phyloP scores from a whole-genome alignment of 2,329 filamentous ascomycete genomes.

The Gnomoniopsis smithogilvyi region DNA sequence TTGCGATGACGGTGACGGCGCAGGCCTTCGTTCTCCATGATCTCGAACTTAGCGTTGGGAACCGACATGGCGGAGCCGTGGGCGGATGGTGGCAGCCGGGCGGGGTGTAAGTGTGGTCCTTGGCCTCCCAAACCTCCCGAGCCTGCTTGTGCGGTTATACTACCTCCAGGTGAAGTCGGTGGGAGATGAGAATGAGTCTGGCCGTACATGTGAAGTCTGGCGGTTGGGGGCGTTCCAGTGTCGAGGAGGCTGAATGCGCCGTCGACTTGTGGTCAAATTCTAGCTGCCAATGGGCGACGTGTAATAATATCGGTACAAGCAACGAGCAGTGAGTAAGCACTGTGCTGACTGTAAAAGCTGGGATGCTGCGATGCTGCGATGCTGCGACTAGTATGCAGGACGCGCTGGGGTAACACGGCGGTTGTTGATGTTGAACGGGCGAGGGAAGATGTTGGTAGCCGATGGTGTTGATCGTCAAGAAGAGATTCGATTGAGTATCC shows the following conservation, averaged over 20 bases:
- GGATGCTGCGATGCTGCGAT: not conserved
- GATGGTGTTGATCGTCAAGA: too few species aligned
- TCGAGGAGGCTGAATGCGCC: too few species aligned
- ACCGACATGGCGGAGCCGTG: conserved; percentile 4
- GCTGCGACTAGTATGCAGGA: not conserved
- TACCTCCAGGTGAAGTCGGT: not conserved
- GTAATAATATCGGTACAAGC: not conserved
- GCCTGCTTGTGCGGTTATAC: not conserved
- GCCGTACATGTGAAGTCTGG: not conserved
- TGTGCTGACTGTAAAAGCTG: too few species aligned
- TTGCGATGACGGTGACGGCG: conserved; percentile 7
- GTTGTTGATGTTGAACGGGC: too few species aligned
- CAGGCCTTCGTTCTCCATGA: not conserved
- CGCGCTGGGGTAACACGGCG: not conserved
- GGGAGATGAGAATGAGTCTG: not conserved
- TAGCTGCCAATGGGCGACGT: too few species aligned
- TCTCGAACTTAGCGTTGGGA: conserved; percentile 11
- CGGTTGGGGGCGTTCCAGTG: too few species aligned
- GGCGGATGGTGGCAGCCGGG: not conserved
- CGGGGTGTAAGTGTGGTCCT: not conserved
- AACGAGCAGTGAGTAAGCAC: not conserved
- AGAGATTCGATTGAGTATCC: too few species aligned
- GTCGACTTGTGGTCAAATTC: too few species aligned
- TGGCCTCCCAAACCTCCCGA: not conserved
- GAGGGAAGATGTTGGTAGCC: too few species aligned